A percentile compares a stretch with the other conserved stretches of the same genome.
Evolutionary conservation across 768 basidiomycete species (phyloP).

Genomic region (Phanerodontia chrysosporium): DNA sequence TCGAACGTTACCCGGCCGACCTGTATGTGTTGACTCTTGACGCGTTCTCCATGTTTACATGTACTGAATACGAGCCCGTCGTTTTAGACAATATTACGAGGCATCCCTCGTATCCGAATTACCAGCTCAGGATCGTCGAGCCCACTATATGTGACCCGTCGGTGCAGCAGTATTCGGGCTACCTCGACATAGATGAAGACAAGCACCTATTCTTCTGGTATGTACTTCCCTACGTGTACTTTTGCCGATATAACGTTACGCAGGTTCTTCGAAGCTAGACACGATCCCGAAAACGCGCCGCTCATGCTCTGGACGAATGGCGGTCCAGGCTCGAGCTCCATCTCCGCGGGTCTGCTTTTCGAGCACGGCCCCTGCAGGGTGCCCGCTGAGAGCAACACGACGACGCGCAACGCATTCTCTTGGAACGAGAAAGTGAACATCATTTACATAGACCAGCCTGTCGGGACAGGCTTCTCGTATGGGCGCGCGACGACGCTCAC

Average conservation of each 20-base stretch:
- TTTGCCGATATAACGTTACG: no score
- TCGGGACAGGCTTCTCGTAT: constrained; percentile 46
- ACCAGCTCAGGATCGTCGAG: constrained; percentile 59
- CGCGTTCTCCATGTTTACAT: no score
- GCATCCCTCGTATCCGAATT: constrained; percentile 28
- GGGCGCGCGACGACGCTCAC: constrained; percentile 23
- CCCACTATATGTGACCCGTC: constrained; percentile 73
- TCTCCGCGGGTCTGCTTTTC: constrained; percentile 20
- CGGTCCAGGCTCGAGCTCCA: constrained; percentile 19
- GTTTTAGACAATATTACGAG: neutral
- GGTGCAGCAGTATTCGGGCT: constrained; percentile 49
- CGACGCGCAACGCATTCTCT: constrained; percentile 32
- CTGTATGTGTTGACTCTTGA: no score
- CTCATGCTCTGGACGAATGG: constrained; percentile 27
- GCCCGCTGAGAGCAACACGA: constrained; percentile 13
- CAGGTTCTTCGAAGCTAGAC: constrained; percentile 29
- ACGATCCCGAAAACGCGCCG: constrained; percentile 21
- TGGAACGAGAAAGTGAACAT: constrained; percentile 39
- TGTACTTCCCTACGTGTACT: constrained; percentile 1
- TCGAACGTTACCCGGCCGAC: no score
- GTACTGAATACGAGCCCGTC: neutral
- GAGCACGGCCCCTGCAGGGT: constrained; percentile 24
- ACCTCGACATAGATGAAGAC: constrained; percentile 42
- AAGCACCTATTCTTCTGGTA: constrained; percentile 53
- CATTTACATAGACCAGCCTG: constrained; percentile 30